These are phyloP conservation scores for Ophiosphaerella herpotricha DNA, from an alignment of 2,329 filamentous ascomycete genomes.

Conservation along the genomic window DNA sequence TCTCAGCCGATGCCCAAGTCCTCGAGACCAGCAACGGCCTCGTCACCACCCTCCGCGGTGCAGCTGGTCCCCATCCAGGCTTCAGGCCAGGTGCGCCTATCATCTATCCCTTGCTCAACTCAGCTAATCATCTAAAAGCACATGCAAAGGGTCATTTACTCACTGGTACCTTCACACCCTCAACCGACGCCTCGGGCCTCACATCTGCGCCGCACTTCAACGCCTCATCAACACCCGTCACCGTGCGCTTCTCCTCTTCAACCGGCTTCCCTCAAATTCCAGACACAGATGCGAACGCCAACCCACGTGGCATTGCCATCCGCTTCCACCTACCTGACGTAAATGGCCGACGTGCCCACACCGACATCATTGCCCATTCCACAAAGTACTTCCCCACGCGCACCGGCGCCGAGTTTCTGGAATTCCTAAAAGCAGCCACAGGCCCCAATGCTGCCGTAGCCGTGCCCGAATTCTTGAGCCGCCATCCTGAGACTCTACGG, in stretches of 20 bases:
- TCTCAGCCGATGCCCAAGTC: constrained; percentile 29
- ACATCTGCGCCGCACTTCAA: constrained; percentile 57
- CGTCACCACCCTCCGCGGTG: constrained; percentile 29
- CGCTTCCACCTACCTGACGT: constrained; percentile 56
- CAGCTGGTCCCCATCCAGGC: constrained; percentile 25
- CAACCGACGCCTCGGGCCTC: constrained; percentile 50
- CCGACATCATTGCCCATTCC: constrained; percentile 61
- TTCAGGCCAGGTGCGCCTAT: constrained; percentile 37
- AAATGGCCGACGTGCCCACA: constrained; percentile 53
- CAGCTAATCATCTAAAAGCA: constrained; percentile 41
- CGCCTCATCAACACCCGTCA: constrained; percentile 51
- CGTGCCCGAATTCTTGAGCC: constrained; percentile 51
- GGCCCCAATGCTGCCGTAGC: constrained; percentile 35
- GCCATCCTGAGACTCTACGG: constrained; percentile 53
- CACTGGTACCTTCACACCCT: constrained; percentile 59
- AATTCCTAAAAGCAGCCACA: constrained; percentile 51
- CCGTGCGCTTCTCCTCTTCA: constrained; percentile 57
- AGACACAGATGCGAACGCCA: constrained; percentile 54
- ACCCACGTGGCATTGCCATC: constrained; percentile 53
- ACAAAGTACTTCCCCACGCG: constrained; percentile 58
- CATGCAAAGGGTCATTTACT: constrained; percentile 61
- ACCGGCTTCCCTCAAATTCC: constrained; percentile 58
- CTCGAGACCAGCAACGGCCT: constrained; percentile 37
- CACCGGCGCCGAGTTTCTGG: constrained; percentile 59
- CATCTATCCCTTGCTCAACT: not conserved